These are phyloP conservation scores for Lactarius hatsudake DNA, from an alignment of 768 basidiomycete genomes.

Conservation along the genomic window DNA sequence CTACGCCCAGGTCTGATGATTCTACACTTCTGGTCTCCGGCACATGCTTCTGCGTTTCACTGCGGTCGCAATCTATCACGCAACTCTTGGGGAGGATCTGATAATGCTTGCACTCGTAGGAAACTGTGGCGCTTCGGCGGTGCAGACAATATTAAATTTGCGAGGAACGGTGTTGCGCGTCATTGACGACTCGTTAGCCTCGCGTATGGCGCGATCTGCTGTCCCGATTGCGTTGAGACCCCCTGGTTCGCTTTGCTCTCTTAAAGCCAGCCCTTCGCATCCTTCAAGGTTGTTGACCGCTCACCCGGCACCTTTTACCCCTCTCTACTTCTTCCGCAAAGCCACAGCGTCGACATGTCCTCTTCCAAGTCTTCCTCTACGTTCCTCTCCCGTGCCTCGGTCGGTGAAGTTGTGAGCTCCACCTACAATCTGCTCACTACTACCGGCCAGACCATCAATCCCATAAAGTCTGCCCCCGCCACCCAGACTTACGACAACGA, in stretches of 20 bases:
- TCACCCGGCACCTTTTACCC: background rate
- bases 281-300: background rate
- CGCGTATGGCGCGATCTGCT: conserved; percentile 7
- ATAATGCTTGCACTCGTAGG: background rate
- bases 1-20: background rate
- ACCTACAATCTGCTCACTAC: background rate
- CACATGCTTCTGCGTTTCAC: background rate
- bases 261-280: background rate
- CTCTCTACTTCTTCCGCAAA: no score
- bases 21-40: background rate
- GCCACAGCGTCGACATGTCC: background rate
- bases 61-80: background rate
- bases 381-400: conserved; percentile 13
- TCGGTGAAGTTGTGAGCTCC: background rate
- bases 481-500: conserved; percentile 3
- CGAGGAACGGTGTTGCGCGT: conserved; percentile 3
- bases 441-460: background rate
- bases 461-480: background rate
- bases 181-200: background rate
- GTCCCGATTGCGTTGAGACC: background rate
- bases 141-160: background rate
- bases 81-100: background rate
- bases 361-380: conserved; percentile 2
- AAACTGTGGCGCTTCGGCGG: background rate
- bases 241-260: background rate